Evolutionary conservation across 2,329 filamentous ascomycete genomes (phyloP), one percentile per base, ranked within the genome.

Genomic region (Dothideomycetes sp.): DNA sequence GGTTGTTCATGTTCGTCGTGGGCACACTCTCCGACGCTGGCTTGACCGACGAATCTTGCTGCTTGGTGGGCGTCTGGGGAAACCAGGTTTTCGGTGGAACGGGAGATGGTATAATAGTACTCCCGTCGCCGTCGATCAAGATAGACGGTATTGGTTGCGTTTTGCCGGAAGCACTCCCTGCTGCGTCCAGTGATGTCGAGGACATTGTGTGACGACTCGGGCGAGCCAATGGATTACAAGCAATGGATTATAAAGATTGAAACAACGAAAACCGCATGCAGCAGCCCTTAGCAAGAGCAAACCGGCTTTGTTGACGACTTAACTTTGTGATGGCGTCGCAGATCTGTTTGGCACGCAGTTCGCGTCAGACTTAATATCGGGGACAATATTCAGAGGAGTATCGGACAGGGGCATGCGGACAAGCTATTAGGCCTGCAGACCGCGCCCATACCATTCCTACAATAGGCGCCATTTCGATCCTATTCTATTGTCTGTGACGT

Each of bases 1-100:
- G n/a, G n/a, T n/a, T n/a, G n/a, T n/a, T n/a, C n/a, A n/a, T n/a
- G n/a, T n/a, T n/a, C n/a, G n/a, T n/a, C n/a, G n/a, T n/a, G n/a
- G n/a, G n/a, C n/a, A n/a, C n/a, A n/a, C n/a, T n/a, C n/a, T n/a
- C n/a, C n/a, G n/a, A n/a, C n/a, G n/a, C n/a, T n/a, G n/a, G n/a
- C n/a, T n/a, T n/a, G n/a, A n/a, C n/a, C n/a, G n/a, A n/a, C n/a
- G n/a, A n/a, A n/a, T n/a, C n/a, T n/a, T n/a, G n/a, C n/a, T n/a
- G n/a, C n/a, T n/a, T n/a, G n/a, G n/a, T n/a, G n/a, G n/a, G n/a
- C n/a, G n/a, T n/a, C n/a, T n/a, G n/a, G n/a, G n/a, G n/a, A 27
- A 42, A 43, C 5, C 32, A 19, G n/a, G 41, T 43, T 24, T 19
- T 18, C 7, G 41, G 41, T 2, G 41, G 41, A 18, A 43, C 36